phyloP scores from a whole-genome alignment of 2,329 filamentous ascomycete species.

The Chalaropsis ovoidea region DNA sequence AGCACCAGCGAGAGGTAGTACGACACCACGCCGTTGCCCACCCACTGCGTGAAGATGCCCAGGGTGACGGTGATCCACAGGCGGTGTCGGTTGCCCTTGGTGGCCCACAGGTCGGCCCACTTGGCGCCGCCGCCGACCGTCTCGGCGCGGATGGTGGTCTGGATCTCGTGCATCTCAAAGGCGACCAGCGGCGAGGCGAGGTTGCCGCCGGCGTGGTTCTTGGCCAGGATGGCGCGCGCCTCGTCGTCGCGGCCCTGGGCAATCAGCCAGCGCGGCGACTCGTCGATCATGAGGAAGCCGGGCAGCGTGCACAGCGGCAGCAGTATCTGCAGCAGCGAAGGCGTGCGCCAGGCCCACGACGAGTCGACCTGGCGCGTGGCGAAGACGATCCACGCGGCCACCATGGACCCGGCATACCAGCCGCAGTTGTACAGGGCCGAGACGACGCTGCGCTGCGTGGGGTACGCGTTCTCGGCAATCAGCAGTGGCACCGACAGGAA shows the following conservation, averaged over 20 bases:
- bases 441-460: constrained; percentile 50
- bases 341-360: constrained; percentile 35
- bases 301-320: constrained; percentile 37
- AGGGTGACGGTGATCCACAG: constrained; percentile 41
- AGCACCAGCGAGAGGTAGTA: constrained; percentile 42
- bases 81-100: constrained; percentile 42
- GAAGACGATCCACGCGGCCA: constrained; percentile 39
- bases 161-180: constrained; percentile 52
- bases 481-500: constrained; percentile 56
- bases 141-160: constrained; percentile 46
- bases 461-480: constrained; percentile 53
- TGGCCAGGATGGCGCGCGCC: constrained; percentile 31
- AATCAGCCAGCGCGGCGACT: constrained; percentile 33
- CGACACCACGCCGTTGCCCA: constrained; percentile 42
- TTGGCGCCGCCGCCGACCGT: constrained; percentile 41
- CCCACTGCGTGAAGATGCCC: constrained; percentile 46
- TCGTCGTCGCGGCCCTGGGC: constrained; percentile 31
- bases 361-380: constrained; percentile 33
- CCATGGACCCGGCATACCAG: constrained; percentile 38
- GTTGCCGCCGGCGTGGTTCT: constrained; percentile 45
- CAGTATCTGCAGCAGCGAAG: constrained; percentile 35
- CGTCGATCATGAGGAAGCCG: constrained; percentile 28
- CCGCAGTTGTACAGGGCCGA: constrained; percentile 46
- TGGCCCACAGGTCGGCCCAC: constrained; percentile 45
- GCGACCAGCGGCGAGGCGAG: constrained; percentile 42